phyloP scores from a whole-genome alignment of 371 early-diverging fungal genomes.

The Mortierella sp. region DNA sequence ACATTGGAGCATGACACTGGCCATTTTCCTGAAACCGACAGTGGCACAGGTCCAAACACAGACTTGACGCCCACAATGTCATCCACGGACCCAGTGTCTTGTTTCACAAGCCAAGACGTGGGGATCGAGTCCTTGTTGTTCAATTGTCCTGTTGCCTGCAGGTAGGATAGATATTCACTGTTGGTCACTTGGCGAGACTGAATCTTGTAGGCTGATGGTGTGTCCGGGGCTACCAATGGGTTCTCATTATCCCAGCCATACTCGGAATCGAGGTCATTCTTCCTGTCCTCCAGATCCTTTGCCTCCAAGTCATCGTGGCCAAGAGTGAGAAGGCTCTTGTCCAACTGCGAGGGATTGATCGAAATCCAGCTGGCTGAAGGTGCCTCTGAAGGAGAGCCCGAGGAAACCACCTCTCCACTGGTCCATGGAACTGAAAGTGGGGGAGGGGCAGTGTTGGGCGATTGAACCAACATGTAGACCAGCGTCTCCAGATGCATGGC shows the following conservation, averaged over 20 bases:
- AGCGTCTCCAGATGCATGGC: conserved; percentile 92
- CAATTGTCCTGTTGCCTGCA: conserved; percentile 48
- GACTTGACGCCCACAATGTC: conserved; percentile 66
- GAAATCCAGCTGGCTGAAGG: conserved; percentile 27
- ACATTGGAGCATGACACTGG: conserved; percentile 79
- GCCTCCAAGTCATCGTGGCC: conserved; percentile 73
- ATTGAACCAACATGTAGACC: conserved; percentile 88
- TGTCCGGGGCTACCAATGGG: conserved; percentile 55
- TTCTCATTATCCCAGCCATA: conserved; percentile 95
- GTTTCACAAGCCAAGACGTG: conserved; percentile 62
- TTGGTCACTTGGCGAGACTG: conserved; percentile 86
- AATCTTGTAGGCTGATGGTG: conserved; percentile 66
- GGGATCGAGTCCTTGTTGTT: conserved; percentile 35
- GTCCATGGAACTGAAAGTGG: conserved; percentile 32
- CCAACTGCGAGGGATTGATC: conserved; percentile 28
- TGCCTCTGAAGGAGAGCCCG: not conserved
- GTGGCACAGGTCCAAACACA: conserved; percentile 70
- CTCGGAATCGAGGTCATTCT: conserved; percentile 23
- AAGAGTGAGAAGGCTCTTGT: conserved; percentile 53
- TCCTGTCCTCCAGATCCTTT: conserved; percentile 42
- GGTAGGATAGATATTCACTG: conserved; percentile 75
- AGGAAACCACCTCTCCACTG: not conserved
- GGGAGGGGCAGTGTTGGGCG: conserved; percentile 35
- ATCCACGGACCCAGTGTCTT: conserved; percentile 4
- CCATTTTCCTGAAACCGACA: conserved; percentile 68